Evolutionary conservation across 495 filamentous ascomycete genomes (phyloP).

Genomic region (Penicillium desertorum): DNA sequence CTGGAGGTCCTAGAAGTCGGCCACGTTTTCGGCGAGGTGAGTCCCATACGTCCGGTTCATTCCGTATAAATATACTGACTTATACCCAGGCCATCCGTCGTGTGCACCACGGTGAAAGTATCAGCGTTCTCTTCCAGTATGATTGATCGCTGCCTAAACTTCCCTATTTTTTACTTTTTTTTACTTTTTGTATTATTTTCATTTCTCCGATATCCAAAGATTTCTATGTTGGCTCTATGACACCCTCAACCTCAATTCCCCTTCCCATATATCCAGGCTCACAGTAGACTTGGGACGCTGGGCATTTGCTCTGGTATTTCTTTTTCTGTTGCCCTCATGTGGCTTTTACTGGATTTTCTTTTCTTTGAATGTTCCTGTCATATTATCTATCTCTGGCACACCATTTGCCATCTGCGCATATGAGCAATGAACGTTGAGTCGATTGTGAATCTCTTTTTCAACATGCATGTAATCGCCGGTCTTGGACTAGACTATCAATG

Average conservation of each 20-base stretch:
- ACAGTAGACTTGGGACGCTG: constrained; percentile 23
- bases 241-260: constrained; percentile 1
- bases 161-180: constrained; percentile 8
- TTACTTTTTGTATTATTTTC: constrained; percentile 2
- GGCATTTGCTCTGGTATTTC: constrained; percentile 11
- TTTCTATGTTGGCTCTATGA: constrained; percentile 8
- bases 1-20: constrained; percentile 91
- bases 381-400: constrained; percentile 10
- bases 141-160: constrained; percentile 47
- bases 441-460: constrained; percentile 8
- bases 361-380: constrained; percentile 11
- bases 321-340: constrained; percentile 15
- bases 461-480: constrained; percentile 4
- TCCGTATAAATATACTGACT: constrained; percentile 20
- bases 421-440: constrained; percentile 12
- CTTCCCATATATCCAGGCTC: constrained; percentile 22
- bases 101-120: constrained; percentile 97
- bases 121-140: constrained; percentile 94
- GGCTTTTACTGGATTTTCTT: constrained; percentile 14
- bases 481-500: constrained; percentile 5
- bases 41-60: constrained; percentile 17
- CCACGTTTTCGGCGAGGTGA: constrained; percentile 87
- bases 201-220: constrained; percentile 16
- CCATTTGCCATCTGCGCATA: constrained; percentile 23
- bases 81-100: constrained; percentile 77